A percentile compares a stretch with the other conserved stretches of the same genome.
Conservation (phyloP, 1,284 basidiomycete genomes). For the Melampsora larici-populina region DNA sequence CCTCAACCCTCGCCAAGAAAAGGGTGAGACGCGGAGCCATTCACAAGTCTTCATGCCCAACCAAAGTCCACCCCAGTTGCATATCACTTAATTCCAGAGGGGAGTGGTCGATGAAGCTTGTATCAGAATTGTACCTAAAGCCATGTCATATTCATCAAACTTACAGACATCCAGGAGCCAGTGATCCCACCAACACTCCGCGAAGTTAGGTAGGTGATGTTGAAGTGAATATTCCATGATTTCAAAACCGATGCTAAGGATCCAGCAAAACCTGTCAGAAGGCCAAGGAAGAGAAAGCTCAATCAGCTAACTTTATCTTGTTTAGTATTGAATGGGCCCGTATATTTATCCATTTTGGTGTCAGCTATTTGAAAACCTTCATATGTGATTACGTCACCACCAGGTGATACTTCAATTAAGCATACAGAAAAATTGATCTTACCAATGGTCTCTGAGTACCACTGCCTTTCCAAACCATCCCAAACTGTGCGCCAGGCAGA, state of each 20-base stretch:
- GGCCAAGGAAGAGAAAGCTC: not conserved
- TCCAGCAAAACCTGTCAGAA: constrained; percentile 65
- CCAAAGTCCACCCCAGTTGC: constrained; percentile 80
- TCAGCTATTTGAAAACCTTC: no score
- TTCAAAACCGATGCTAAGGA: constrained; percentile 76
- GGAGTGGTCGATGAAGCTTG: not conserved
- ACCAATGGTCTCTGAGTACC: constrained; percentile 77
- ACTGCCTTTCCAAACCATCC: constrained; percentile 84
- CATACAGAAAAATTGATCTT: not conserved
- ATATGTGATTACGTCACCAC: no score
- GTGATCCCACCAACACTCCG: constrained; percentile 61
- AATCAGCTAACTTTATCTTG: not conserved
- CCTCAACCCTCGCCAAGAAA: constrained; percentile 53
- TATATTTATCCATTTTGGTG: no score
- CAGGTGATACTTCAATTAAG: no score
- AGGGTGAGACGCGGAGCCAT: constrained; percentile 69
- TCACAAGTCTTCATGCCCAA: constrained; percentile 76
- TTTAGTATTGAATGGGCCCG: no score
- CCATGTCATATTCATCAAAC: no score
- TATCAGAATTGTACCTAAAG: no score
- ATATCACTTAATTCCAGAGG: constrained; percentile 58
- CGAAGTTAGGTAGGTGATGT: constrained; percentile 76
- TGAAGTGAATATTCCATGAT: constrained; percentile 77
- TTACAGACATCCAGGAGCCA: constrained; percentile 72
- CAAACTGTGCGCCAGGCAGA: constrained; percentile 72